phyloP scores from a whole-genome alignment of 768 basidiomycete species.

The Strobilomyces echinocephalus region DNA sequence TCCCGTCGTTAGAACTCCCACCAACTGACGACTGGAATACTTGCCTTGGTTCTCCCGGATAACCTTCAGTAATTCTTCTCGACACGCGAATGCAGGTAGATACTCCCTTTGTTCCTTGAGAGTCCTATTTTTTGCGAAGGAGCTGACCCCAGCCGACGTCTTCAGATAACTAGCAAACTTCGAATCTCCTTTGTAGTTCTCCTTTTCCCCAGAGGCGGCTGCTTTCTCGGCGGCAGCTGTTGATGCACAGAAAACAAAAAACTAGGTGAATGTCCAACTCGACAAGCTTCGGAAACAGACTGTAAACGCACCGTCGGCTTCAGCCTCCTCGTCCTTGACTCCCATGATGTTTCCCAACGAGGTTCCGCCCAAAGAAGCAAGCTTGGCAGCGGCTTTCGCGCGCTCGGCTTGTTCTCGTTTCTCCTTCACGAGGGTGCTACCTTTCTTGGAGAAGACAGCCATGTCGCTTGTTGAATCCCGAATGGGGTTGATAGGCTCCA shows the following conservation, averaged over 20 bases:
- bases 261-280: constrained; percentile 81
- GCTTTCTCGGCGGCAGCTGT: constrained; percentile 52
- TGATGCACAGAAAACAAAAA: constrained; percentile 31
- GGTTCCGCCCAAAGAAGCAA: constrained; percentile 88
- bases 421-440: constrained; percentile 90
- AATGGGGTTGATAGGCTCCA: constrained; percentile 96
- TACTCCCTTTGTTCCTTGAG: constrained; percentile 96
- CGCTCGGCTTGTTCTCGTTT: constrained; percentile 95
- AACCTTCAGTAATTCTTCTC: constrained; percentile 84
- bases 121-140: constrained; percentile 76
- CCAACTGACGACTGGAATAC: neutral
- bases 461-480: constrained; percentile 91
- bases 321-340: constrained; percentile 90
- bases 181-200: constrained; percentile 87
- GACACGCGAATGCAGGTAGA: constrained; percentile 93
- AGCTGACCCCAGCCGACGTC: constrained; percentile 66
- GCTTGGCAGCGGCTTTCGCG: constrained; percentile 92
- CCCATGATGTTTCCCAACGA: constrained; percentile 97
- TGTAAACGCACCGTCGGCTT: constrained; percentile 73
- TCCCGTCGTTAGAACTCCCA: neutral
- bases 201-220: constrained; percentile 48
- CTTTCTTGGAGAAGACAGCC: constrained; percentile 95
- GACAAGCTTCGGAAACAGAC: constrained; percentile 29
- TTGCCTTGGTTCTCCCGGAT: constrained; percentile 94
- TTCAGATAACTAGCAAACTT: constrained; percentile 97